phyloP scores from a whole-genome alignment of 306 rosid genomes.

The Corylus avellana region DNA sequence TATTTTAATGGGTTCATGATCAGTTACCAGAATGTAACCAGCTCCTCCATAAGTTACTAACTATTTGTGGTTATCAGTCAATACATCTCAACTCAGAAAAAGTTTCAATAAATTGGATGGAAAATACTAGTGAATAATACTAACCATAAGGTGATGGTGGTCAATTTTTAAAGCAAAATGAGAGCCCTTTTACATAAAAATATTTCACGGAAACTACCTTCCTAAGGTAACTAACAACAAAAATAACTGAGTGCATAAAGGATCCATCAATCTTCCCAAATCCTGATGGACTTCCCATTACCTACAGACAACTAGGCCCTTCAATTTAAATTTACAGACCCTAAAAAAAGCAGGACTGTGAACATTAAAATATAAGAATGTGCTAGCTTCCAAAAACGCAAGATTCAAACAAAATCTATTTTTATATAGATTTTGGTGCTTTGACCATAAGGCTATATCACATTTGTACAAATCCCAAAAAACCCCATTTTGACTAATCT shows the following conservation, averaged over 20 bases:
- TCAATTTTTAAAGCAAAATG: not conserved
- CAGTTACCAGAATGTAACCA: not conserved
- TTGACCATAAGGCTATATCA: too few relatives aligned
- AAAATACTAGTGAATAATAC: not conserved
- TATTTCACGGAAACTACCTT: not conserved
- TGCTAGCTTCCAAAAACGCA: too few relatives aligned
- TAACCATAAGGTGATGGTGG: not conserved
- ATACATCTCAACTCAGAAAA: not conserved
- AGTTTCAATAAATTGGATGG: not conserved
- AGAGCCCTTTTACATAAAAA: not conserved
- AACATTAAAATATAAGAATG: not conserved
- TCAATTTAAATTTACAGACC: not conserved
- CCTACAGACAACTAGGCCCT: not conserved
- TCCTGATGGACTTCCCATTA: not conserved
- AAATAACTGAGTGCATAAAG: not conserved
- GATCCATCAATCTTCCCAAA: not conserved
- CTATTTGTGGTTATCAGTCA: not conserved
- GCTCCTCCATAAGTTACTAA: not conserved
- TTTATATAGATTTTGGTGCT: too few relatives aligned
- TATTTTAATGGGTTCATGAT: not conserved
- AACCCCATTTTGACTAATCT: too few relatives aligned
- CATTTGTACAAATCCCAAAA: too few relatives aligned
- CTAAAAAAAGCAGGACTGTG: not conserved
- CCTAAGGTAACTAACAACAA: not conserved
- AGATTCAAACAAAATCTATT: too few relatives aligned